Evolutionary conservation across 2,329 filamentous ascomycete genomes (phyloP).

Genomic region (Chaetomium sp.): DNA sequence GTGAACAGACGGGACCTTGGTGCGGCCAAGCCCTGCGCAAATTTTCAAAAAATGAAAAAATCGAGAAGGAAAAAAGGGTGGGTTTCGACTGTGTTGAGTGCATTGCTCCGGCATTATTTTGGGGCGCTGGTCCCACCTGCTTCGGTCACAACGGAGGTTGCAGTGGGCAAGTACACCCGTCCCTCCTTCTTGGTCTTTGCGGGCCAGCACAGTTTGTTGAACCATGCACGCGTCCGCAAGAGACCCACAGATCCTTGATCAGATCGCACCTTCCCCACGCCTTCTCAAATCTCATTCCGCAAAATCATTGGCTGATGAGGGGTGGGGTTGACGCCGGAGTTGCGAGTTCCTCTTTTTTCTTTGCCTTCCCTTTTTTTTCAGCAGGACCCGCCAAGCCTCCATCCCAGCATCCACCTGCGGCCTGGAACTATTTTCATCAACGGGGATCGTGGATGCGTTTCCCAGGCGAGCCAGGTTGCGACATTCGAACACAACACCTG

Average conservation of each 20-base stretch:
- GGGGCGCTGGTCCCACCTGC: background rate
- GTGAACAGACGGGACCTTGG: no score
- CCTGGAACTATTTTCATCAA: conserved; percentile 5
- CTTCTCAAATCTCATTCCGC: background rate
- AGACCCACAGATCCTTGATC: conserved; percentile 9
- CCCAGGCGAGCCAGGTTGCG: no score
- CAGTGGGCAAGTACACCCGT: background rate
- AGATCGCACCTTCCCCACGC: conserved; percentile 12
- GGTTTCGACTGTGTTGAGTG: no score
- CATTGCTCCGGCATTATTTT: no score
- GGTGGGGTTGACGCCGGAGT: background rate
- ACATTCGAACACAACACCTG: no score
- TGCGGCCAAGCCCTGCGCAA: no score
- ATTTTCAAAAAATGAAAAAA: background rate
- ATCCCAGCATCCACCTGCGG: background rate
- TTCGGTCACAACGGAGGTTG: background rate
- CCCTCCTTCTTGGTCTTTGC: no score
- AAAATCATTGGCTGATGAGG: background rate
- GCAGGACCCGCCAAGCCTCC: background rate
- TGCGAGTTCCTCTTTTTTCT: no score
- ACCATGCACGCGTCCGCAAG: background rate
- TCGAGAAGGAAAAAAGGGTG: background rate
- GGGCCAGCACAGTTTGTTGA: background rate
- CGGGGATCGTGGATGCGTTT: no score
- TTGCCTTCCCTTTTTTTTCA: background rate